Percentiles rank a stretch among this genome's conserved stretches.
phyloP scores from a whole-genome alignment of 1,284 basidiomycete genomes.

The Ustilago cynodontis region DNA sequence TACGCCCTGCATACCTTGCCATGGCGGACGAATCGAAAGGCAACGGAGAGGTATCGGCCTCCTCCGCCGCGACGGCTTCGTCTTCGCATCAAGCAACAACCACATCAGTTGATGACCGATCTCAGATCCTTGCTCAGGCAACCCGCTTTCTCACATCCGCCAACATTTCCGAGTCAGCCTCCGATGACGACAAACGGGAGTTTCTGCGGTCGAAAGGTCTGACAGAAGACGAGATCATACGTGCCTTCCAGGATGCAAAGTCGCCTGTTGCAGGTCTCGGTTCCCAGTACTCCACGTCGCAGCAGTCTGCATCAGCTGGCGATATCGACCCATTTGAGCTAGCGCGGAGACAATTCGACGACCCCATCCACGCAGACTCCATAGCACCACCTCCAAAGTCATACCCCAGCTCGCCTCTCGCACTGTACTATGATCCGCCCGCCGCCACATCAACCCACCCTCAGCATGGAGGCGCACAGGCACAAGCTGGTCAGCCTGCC shows the following conservation, averaged over 20 bases:
- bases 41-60: slow-evolving; percentile 16
- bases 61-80: slow-evolving; percentile 1
- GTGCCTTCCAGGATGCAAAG: slow-evolving; percentile 56
- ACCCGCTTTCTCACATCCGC: slow-evolving; percentile 66
- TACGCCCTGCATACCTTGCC: background rate
- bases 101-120: slow-evolving; percentile 16
- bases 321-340: slow-evolving; percentile 47
- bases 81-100: background rate
- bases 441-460: background rate
- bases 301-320: background rate
- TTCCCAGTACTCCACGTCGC: slow-evolving; percentile 1
- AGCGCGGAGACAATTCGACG: slow-evolving; percentile 58
- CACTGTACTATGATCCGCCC: slow-evolving; percentile 58
- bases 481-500: slow-evolving; percentile 4
- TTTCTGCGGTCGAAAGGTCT: slow-evolving; percentile 65
- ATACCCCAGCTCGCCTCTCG: slow-evolving; percentile 64
- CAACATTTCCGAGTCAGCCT: slow-evolving; percentile 33
- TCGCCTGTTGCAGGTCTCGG: slow-evolving; percentile 41
- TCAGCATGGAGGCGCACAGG: background rate
- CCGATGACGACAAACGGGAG: slow-evolving; percentile 48
- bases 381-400: slow-evolving; percentile 44
- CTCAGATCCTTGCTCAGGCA: slow-evolving; percentile 61
- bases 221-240: slow-evolving; percentile 56
- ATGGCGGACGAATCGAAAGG: slow-evolving; percentile 33
- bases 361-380: slow-evolving; percentile 46